phyloP scores from a whole-genome alignment of 108 stramenopile genomes.

The Seminavis robusta region DNA sequence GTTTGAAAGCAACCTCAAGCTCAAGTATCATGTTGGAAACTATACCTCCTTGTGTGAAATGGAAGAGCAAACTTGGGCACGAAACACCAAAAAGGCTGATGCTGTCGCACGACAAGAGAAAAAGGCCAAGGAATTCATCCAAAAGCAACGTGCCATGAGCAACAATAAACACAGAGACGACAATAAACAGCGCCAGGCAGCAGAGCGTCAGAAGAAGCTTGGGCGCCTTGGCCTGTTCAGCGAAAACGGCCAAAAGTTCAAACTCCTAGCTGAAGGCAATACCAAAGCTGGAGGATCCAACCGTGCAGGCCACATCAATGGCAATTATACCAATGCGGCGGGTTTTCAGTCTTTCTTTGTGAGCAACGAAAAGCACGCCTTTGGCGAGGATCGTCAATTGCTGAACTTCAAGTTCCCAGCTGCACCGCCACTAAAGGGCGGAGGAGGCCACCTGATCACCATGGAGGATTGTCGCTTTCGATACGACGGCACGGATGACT shows the following conservation, averaged over 20 bases:
- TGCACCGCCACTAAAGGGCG: conserved; percentile 59
- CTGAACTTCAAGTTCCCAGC: conserved; percentile 61
- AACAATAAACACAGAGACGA: conserved; percentile 51
- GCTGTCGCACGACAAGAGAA: conserved; percentile 55
- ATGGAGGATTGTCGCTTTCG: conserved; percentile 58
- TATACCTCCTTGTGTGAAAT: conserved; percentile 52
- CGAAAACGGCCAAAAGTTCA: conserved; percentile 64
- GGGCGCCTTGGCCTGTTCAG: conserved; percentile 60
- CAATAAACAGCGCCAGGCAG: conserved; percentile 72
- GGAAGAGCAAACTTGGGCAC: conserved; percentile 42
- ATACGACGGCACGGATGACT: conserved; percentile 14
- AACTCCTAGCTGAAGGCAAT: too few species aligned
- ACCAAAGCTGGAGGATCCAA: too few species aligned
- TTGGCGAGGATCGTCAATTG: too few species aligned
- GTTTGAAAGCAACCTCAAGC: conserved; percentile 32
- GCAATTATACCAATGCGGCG: conserved; percentile 3
- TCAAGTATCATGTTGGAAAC: conserved; percentile 68
- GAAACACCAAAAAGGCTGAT: conserved; percentile 59
- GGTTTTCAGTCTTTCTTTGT: not conserved
- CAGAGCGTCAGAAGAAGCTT: conserved; percentile 63
- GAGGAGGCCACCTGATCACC: conserved; percentile 22
- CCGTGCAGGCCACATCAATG: not conserved
- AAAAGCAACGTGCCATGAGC: conserved; percentile 48
- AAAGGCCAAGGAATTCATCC: conserved; percentile 60
- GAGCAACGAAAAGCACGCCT: too few species aligned